Evolutionary conservation across 208 protist species (phyloP).

Genomic region (Entamoeba histolytica): DNA sequence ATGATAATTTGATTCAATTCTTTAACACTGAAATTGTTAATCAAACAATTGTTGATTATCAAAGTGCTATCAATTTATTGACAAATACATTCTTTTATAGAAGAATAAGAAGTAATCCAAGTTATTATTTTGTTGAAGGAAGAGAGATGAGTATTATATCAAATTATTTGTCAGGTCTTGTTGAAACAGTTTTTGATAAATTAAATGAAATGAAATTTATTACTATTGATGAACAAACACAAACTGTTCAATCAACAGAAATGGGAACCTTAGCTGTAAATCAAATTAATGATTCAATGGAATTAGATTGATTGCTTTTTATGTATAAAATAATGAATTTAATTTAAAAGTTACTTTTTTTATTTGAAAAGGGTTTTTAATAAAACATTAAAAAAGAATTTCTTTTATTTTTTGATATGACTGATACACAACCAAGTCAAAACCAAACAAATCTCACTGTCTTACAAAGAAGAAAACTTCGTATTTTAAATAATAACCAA

Average conservation of each 20-base stretch:
- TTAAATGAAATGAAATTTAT: not conserved
- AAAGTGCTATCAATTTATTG: conserved; percentile 23
- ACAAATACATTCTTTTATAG: not conserved
- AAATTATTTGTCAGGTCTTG: not conserved
- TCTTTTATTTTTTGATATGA: too few relatives aligned
- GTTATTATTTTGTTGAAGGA: not conserved
- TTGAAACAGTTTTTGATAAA: not conserved
- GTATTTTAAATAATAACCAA: not conserved
- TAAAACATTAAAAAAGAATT: too few relatives aligned
- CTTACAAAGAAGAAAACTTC: not conserved
- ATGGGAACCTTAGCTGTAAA: not conserved
- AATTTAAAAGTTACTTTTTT: too few relatives aligned
- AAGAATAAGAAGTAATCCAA: not conserved
- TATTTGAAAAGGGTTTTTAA: too few relatives aligned
- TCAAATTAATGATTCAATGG: not conserved
- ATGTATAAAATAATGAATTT: too few relatives aligned
- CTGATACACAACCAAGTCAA: not conserved
- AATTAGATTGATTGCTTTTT: not conserved
- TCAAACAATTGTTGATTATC: conserved; percentile 62
- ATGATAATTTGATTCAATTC: conserved; percentile 63
- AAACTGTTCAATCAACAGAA: not conserved
- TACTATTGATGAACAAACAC: not conserved
- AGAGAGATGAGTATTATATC: not conserved
- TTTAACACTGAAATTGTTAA: conserved; percentile 93
- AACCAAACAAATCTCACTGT: not conserved